Evolutionary conservation across 805 yeast species (phyloP).

Genomic region (Saccharomyces eubayanus): DNA sequence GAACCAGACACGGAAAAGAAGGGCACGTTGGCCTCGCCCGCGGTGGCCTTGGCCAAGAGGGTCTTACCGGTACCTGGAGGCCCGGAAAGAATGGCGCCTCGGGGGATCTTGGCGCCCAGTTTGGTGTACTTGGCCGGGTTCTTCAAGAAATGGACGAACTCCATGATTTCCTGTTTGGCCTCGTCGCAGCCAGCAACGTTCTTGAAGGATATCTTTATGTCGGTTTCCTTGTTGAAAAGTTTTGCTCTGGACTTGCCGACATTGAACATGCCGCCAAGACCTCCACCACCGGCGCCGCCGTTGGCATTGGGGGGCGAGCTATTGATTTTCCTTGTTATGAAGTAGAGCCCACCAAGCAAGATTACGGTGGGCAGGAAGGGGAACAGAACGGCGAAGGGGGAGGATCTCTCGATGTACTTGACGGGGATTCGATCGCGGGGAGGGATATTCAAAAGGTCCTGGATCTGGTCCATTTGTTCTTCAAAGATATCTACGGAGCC

Average conservation of each 20-base stretch:
- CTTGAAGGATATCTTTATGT: constrained; percentile 70
- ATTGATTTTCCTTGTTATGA: constrained; percentile 36
- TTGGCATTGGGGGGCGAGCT: constrained; percentile 20
- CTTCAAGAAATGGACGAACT: constrained; percentile 82
- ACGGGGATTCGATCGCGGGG: constrained; percentile 70
- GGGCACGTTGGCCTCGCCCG: constrained; percentile 95
- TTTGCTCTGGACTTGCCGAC: constrained; percentile 76
- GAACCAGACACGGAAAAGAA: constrained; percentile 88
- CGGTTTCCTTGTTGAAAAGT: constrained; percentile 72
- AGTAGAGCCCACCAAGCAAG: constrained; percentile 64
- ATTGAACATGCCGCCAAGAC: constrained; percentile 61
- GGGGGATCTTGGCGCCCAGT: constrained; percentile 87
- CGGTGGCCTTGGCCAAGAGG: constrained; percentile 85
- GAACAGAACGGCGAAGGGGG: constrained; percentile 51
- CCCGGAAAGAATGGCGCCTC: constrained; percentile 91
- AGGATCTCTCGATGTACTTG: constrained; percentile 59
- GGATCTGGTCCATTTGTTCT: constrained; percentile 66
- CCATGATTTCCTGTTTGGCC: constrained; percentile 92
- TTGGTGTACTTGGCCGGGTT: constrained; percentile 77
- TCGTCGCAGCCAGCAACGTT: constrained; percentile 96
- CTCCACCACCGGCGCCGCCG: constrained; percentile 42
- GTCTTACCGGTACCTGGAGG: constrained; percentile 98
- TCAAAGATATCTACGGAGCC: constrained; percentile 84
- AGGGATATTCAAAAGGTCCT: constrained; percentile 61
- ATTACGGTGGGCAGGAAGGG: constrained; percentile 76